Evolutionary conservation across 768 basidiomycete species (phyloP).

Genomic region (Inosperma sp.): DNA sequence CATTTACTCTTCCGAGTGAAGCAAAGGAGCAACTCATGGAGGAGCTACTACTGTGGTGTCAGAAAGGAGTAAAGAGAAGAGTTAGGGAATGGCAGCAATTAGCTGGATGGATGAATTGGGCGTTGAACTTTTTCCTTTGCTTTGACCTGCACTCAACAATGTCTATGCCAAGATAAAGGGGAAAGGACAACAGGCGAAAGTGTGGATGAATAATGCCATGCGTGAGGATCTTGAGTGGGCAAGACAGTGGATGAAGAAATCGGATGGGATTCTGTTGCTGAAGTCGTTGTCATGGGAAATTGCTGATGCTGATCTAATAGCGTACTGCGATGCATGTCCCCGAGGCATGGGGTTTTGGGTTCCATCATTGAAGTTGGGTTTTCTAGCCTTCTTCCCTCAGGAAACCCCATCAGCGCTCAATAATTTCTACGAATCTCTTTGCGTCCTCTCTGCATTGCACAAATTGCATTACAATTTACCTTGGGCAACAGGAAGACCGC

Average conservation of each 20-base stretch:
- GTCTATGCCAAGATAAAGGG: conserved; percentile 28
- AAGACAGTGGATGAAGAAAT: conserved; percentile 11
- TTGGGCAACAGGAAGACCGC: neutral
- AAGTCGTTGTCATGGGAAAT: conserved; percentile 14
- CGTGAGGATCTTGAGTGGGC: conserved; percentile 30
- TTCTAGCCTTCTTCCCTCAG: conserved; percentile 6
- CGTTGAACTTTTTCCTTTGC: conserved; percentile 28
- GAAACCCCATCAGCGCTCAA: neutral
- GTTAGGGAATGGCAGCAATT: conserved; percentile 19
- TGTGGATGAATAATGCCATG: conserved; percentile 26
- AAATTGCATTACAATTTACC: neutral
- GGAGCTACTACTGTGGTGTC: neutral
- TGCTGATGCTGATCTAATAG: conserved; percentile 1
- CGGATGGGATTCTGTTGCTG: conserved; percentile 20
- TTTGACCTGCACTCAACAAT: conserved; percentile 23
- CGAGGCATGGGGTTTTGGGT: conserved; percentile 24
- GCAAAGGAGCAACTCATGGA: neutral
- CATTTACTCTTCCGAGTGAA: conserved; percentile 21
- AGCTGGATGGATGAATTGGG: conserved; percentile 30
- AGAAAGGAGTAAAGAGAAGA: neutral
- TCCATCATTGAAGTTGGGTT: conserved; percentile 12
- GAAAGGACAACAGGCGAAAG: neutral
- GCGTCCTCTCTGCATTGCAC: conserved; percentile 13
- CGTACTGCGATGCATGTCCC: conserved; percentile 22
- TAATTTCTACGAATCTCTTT: conserved; percentile 21